Conservation (phyloP, 2,329 filamentous ascomycete species). For the Aquanectria penicillioides region DNA sequence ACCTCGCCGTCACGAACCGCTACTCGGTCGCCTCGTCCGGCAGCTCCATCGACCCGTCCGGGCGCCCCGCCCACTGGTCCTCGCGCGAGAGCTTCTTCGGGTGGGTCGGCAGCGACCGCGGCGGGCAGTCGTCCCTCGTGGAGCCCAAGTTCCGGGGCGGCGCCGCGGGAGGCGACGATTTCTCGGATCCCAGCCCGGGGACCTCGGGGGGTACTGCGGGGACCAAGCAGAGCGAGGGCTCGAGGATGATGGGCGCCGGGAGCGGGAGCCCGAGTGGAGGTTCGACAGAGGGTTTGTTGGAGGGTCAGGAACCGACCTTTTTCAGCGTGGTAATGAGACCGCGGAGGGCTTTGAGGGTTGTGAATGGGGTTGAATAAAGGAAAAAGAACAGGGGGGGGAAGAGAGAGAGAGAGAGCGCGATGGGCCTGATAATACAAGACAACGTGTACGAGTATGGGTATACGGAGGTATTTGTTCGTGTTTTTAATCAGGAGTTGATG, state of each 20-base stretch:
- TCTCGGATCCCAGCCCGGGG: slow-evolving; percentile 33
- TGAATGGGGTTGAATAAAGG: slow-evolving; percentile 61
- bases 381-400: background rate
- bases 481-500: slow-evolving; percentile 5
- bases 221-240: slow-evolving; percentile 39
- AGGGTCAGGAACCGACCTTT: slow-evolving; percentile 74
- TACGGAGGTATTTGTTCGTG: slow-evolving; percentile 7
- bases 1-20: slow-evolving; percentile 72
- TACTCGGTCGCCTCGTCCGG: slow-evolving; percentile 58
- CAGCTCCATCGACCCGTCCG: slow-evolving; percentile 41
- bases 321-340: slow-evolving; percentile 76
- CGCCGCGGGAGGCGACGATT: slow-evolving; percentile 33
- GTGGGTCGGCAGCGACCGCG: slow-evolving; percentile 44
- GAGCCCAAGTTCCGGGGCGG: slow-evolving; percentile 45
- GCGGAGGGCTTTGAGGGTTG: slow-evolving; percentile 73
- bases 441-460: slow-evolving; percentile 2
- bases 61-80: slow-evolving; percentile 24
- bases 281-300: slow-evolving; percentile 60
- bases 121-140: slow-evolving; percentile 28
- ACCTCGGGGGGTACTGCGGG: slow-evolving; percentile 37
- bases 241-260: slow-evolving; percentile 26
- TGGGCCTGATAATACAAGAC: background rate
- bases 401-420: background rate
- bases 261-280: slow-evolving; percentile 50
- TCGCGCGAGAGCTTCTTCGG: slow-evolving; percentile 42